phyloP scores from a whole-genome alignment of 2,329 filamentous ascomycete genomes.

The Monosporascus sp. region DNA sequence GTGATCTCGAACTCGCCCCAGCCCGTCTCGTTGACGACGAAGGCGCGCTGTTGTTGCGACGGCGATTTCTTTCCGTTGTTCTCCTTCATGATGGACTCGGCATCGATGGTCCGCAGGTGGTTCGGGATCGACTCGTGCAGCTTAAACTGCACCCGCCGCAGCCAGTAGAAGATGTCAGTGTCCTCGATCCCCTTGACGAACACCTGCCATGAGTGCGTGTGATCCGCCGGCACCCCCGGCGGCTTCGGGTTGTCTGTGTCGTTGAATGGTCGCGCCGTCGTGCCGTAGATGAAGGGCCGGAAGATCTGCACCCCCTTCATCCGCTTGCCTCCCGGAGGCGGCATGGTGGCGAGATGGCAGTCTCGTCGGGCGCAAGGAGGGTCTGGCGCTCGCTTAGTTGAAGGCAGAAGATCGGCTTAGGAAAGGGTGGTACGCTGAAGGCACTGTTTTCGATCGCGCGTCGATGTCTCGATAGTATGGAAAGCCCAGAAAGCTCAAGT shows the following conservation, averaged over 20 bases:
- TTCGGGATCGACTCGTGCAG: slow-evolving; percentile 96
- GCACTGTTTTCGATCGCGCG: no score
- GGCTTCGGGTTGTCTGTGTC: slow-evolving; percentile 74
- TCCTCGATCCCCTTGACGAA: slow-evolving; percentile 89
- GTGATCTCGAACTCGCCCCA: slow-evolving; percentile 99
- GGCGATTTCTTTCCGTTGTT: slow-evolving; percentile 23
- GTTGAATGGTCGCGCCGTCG: slow-evolving; percentile 74
- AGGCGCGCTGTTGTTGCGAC: slow-evolving; percentile 51
- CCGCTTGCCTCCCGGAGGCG: slow-evolving; percentile 57
- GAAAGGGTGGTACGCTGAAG: not conserved
- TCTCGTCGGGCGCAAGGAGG: not conserved
- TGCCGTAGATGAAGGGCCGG: slow-evolving; percentile 69
- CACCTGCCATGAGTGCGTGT: slow-evolving; percentile 95
- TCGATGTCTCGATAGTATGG: no score
- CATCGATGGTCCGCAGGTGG: slow-evolving; percentile 65
- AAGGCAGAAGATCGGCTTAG: not conserved
- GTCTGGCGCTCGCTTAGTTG: slow-evolving; percentile 4
- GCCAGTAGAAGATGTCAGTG: slow-evolving; percentile 89
- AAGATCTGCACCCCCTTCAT: slow-evolving; percentile 61
- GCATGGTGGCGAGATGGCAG: slow-evolving; percentile 38
- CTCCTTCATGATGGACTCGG: slow-evolving; percentile 25
- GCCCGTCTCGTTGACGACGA: slow-evolving; percentile 85
- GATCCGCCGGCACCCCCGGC: slow-evolving; percentile 72
- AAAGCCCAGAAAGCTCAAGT: no score
- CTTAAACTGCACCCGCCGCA: slow-evolving; percentile 96